Percentiles rank a stretch among this genome's conserved stretches.
phyloP scores from a whole-genome alignment of 805 yeast species.

The Schizosaccharomyces pombe region DNA sequence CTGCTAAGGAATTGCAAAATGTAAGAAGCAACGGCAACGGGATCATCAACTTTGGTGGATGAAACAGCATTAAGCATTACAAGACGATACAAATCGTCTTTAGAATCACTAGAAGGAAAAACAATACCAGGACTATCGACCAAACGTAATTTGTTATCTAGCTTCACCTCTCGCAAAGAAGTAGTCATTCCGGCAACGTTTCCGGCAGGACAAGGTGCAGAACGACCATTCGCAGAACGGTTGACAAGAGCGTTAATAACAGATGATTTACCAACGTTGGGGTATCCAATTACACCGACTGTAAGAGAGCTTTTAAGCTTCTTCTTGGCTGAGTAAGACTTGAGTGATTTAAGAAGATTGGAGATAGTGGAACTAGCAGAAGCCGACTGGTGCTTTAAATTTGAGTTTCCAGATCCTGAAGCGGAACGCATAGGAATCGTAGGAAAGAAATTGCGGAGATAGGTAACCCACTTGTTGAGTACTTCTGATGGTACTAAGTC shows the following conservation, averaged over 20 bases:
- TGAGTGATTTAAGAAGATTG: slow-evolving; percentile 54
- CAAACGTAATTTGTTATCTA: slow-evolving; percentile 69
- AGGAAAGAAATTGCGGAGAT: slow-evolving; percentile 65
- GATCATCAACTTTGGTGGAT: slow-evolving; percentile 63
- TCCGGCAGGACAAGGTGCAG: slow-evolving; percentile 81
- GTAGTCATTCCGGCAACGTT: slow-evolving; percentile 96
- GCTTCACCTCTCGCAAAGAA: slow-evolving; percentile 68
- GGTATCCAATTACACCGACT: slow-evolving; percentile 93
- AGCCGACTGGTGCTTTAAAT: slow-evolving; percentile 47
- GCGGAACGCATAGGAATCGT: slow-evolving; percentile 62
- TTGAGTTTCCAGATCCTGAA: slow-evolving; percentile 42
- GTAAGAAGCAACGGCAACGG: slow-evolving; percentile 55
- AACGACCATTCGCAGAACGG: slow-evolving; percentile 33
- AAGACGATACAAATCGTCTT: slow-evolving; percentile 37
- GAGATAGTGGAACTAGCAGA: slow-evolving; percentile 49
- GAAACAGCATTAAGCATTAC: slow-evolving; percentile 76
- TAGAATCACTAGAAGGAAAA: slow-evolving; percentile 34
- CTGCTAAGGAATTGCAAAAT: slow-evolving; percentile 46
- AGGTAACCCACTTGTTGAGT: slow-evolving; percentile 61
- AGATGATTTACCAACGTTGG: slow-evolving; percentile 50
- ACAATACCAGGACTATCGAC: slow-evolving; percentile 95
- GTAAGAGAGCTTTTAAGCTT: slow-evolving; percentile 71
- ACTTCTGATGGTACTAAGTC: slow-evolving; percentile 77
- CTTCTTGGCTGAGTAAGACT: slow-evolving; percentile 61
- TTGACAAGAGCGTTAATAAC: slow-evolving; percentile 64